A percentile compares a stretch with the other conserved stretches of the same genome.
Conservation (phyloP, 176 grass and related monocot genomes). For the Tillandsia leiboldiana region DNA sequence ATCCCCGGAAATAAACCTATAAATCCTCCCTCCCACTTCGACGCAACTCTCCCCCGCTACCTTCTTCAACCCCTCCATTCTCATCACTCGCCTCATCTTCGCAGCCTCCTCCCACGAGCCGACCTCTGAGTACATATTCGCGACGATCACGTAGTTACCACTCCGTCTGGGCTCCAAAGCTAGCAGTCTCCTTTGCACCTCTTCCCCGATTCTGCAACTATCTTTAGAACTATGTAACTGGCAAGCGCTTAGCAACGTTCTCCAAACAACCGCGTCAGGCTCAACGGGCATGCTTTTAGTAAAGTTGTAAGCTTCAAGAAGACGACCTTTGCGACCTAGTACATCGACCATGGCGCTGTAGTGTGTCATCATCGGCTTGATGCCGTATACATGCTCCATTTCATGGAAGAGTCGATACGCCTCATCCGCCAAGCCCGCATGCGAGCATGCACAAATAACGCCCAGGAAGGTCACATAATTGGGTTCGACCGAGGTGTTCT, state of each 20-base stretch:
- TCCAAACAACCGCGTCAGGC: slow-evolving; percentile 37
- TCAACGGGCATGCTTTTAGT: slow-evolving; percentile 23
- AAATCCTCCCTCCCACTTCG: slow-evolving; percentile 19
- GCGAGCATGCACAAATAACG: slow-evolving; percentile 39
- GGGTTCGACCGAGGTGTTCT: slow-evolving; percentile 8
- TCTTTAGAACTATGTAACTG: slow-evolving; percentile 45
- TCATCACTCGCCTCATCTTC: slow-evolving; percentile 33
- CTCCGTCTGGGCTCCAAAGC: slow-evolving; percentile 38
- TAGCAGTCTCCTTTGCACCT: slow-evolving; percentile 36
- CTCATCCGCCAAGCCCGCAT: slow-evolving; percentile 35
- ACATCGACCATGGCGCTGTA: slow-evolving; percentile 57
- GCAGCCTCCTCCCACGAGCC: slow-evolving; percentile 43
- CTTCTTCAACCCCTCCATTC: slow-evolving; percentile 49
- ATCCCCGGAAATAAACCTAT: slow-evolving; percentile 27
- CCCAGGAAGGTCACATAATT: slow-evolving; percentile 55
- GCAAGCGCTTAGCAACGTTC: slow-evolving; percentile 42
- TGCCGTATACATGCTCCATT: slow-evolving; percentile 36
- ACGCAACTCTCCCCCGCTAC: slow-evolving; percentile 43
- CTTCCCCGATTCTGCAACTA: slow-evolving; percentile 21
- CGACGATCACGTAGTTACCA: slow-evolving; percentile 40
- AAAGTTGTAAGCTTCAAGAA: slow-evolving; percentile 47
- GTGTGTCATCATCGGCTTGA: slow-evolving; percentile 42
- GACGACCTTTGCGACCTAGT: slow-evolving; percentile 29
- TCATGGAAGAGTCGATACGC: slow-evolving; percentile 32
- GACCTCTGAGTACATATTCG: slow-evolving; percentile 38